Base-by-base conservation (phyloP, 2,329 filamentous ascomycete genomes). In the Fusarium musae region DNA sequence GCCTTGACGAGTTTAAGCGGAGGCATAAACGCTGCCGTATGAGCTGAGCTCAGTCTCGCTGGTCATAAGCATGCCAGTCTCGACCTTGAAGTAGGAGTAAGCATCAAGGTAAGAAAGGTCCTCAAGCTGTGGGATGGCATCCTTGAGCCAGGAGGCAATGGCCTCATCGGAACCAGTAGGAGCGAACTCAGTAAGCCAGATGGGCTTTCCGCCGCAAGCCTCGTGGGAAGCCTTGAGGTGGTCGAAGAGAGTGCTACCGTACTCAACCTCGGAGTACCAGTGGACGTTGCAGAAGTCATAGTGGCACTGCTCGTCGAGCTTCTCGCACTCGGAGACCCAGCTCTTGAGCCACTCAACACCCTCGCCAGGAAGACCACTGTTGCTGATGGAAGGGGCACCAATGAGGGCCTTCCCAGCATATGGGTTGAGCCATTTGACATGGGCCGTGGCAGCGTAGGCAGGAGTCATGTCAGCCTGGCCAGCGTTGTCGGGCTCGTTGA, bases 401-500 rank as follows among this genome's bases (percentile, higher is more conserved):
- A 93, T 87, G 63, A 84, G 82, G 66, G 84, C 88, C 78, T 86
- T 81, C 78, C 84, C 85, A n/a, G 81, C 75, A 79, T 87, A 90
- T 28, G 85, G 84, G 83, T 88, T 87, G 84, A 92, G 85, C 80
- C 84, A 85, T 78, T 86, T 74, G 61, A 84, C 86, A 81, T 90
- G 90, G 34, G 81, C 82, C 3, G 79, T 43, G n/a, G 89, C 90
- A 43, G 90, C 90, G 4, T 77, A 79, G 10, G 76, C 75, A n/a
- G 89, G 83, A 30, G 81, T 80, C 79, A 92, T 79, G 84, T 91
- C 88, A 76, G 89, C 84, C 83, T 93, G 91, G n/a, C 79, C 79
- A 17, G 75, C 74, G 70, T 87, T 86, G 80, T 94, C 92, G 50
- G 90, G 90, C 85, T 94, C 92, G 86, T 94, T 94, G 88, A 93